Evolutionary conservation across 1,284 basidiomycete genomes (phyloP), one percentile per base, ranked within the genome.

Genomic region (Fomitiporia mediterranea): DNA sequence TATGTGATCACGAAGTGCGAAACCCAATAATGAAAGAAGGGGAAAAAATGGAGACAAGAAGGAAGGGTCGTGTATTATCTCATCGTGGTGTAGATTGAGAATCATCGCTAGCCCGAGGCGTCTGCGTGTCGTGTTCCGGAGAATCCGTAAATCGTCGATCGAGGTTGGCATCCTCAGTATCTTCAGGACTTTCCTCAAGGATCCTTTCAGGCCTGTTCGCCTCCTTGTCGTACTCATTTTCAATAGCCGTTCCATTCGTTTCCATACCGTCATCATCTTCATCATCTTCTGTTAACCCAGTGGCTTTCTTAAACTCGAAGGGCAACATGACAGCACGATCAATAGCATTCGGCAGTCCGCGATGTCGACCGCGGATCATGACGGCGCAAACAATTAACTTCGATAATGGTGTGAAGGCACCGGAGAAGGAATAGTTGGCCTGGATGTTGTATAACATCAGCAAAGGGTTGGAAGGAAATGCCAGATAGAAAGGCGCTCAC

Each of bases 311-410:
- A 60, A 80, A 82, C 60, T 86, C 84, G 55, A 73, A 73, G 1
- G 87, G 88, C n/a, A 91, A 73, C 68, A 90, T 76, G 52, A 91
- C 79, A 1, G 93, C 91, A 27, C 93, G 86, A 70, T 96, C 91
- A 57, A 97, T 94, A 15, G 93, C 92, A 15, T 89, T 86, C 0
- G 91, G 90, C 3, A 94, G 72, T 35, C 93, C 93, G 47, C 96
- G 84, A 70, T 98, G 95, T 9, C 94, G 80, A 6, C 95, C 95
- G 60, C 95, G 86, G 54, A 98, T 76, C 92, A 98, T 98, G 62
- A 98, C 93, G 3, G 79, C 67, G 63, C 82, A 84, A 19, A 98
- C 68, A 53, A 98, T 85, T 21, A 98, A 77, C 70, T 98, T 98
- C 0, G 93, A 94, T 2, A 97, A 71, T 0, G 87, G 83, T 6